Percentiles rank a stretch among this genome's conserved stretches.
These are phyloP conservation scores for Yamadazyma diddensiae DNA, from an alignment of 1,139 yeast genomes.

Conservation along the genomic window DNA sequence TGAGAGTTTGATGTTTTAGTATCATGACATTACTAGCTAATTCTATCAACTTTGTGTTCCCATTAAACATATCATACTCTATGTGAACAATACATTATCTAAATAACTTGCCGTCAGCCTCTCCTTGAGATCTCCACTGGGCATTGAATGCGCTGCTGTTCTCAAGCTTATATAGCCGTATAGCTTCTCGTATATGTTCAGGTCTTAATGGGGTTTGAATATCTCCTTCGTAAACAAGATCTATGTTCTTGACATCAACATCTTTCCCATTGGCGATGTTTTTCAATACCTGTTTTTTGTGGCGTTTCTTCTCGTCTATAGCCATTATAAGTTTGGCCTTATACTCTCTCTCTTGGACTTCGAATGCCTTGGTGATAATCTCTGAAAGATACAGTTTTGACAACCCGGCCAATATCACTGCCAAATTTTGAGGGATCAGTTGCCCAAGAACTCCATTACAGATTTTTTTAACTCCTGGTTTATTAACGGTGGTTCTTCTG, in stretches of 20 bases:
- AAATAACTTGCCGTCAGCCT: slow-evolving; percentile 61
- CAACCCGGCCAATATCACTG: slow-evolving; percentile 80
- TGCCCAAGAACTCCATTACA: slow-evolving; percentile 81
- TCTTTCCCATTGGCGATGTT: slow-evolving; percentile 30
- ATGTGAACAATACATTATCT: slow-evolving; percentile 1
- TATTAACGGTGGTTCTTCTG: slow-evolving; percentile 77
- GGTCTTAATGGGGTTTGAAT: slow-evolving; percentile 66
- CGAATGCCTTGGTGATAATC: slow-evolving; percentile 76
- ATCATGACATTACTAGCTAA: too few species aligned
- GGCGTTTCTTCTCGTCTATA: slow-evolving; percentile 35
- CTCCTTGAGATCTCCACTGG: slow-evolving; percentile 73
- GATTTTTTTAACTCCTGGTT: slow-evolving; percentile 75
- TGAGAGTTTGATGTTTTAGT: too few species aligned
- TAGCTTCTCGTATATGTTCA: slow-evolving; percentile 84
- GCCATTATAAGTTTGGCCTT: slow-evolving; percentile 41
- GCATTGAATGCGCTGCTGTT: slow-evolving; percentile 62
- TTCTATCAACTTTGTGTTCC: neutral
- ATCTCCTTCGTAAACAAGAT: slow-evolving; percentile 40
- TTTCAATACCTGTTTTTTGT: slow-evolving; percentile 26
- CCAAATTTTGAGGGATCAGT: slow-evolving; percentile 77
- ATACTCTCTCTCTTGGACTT: slow-evolving; percentile 55
- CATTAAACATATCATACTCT: neutral
- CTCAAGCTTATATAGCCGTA: slow-evolving; percentile 70
- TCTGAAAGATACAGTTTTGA: slow-evolving; percentile 89
- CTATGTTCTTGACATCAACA: slow-evolving; percentile 25